These are phyloP conservation scores for Marasmius fiardii DNA, from an alignment of 1,284 basidiomycete species.

Conservation along the genomic window DNA sequence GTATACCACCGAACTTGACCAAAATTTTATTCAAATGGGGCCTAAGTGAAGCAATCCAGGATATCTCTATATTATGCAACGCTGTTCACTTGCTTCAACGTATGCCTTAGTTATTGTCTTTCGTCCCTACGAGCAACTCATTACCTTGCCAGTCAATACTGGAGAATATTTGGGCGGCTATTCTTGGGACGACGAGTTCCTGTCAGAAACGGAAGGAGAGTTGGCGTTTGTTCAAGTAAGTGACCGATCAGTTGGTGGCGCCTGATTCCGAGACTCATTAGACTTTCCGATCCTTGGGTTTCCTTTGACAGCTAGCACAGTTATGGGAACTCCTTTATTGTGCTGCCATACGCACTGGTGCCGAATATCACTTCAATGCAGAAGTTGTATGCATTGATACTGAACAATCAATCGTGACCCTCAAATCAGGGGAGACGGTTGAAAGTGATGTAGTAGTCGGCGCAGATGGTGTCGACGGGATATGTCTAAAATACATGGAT, in stretches of 20 bases:
- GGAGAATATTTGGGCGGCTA: conserved; percentile 42
- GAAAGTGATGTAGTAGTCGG: conserved; percentile 60
- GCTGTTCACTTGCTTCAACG: neutral
- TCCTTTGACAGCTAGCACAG: conserved; percentile 36
- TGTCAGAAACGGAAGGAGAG: conserved; percentile 51
- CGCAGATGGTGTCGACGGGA: conserved; percentile 45
- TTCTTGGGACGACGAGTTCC: conserved; percentile 50
- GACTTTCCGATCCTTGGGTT: neutral
- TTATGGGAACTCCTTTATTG: conserved; percentile 37
- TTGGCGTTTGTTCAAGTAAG: conserved; percentile 48
- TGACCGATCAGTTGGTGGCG: neutral
- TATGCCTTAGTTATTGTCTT: neutral
- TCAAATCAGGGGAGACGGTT: conserved; percentile 45
- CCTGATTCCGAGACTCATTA: neutral
- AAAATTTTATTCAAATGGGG: conserved; percentile 60
- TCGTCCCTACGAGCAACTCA: neutral
- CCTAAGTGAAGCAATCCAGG: conserved; percentile 32
- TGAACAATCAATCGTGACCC: conserved; percentile 29
- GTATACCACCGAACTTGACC: conserved; percentile 52
- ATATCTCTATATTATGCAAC: conserved; percentile 28
- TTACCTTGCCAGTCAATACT: conserved; percentile 33
- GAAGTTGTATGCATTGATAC: conserved; percentile 38
- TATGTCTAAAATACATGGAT: conserved; percentile 16
- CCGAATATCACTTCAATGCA: conserved; percentile 34
- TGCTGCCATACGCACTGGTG: conserved; percentile 42